Evolutionary conservation across 2,329 filamentous ascomycete species (phyloP), one percentile per base, ranked within the genome.

Genomic region (Epichloe typhina): DNA sequence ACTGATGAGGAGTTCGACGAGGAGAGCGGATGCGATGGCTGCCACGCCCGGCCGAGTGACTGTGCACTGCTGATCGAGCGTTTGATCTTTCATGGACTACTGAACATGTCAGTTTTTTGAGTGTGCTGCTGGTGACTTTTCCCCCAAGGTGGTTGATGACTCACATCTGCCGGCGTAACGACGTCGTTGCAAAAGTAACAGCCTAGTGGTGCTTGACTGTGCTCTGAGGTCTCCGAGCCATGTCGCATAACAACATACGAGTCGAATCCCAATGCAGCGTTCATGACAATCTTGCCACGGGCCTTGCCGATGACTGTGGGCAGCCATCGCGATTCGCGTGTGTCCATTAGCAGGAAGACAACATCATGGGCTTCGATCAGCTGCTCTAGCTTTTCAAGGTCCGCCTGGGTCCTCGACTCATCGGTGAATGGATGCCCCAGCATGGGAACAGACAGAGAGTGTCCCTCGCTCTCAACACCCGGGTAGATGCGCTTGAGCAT

Each of bases 111-210:
- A 26, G 36, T 39, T 13, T 43, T 15, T 7, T 23, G 12, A 9
- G 33, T 33, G 36, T 13, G 13, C n/a, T 33, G 31, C 9, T 13
- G 8, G 8, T 49, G 46, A 33, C 23, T 33, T 33, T 26, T 7
- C 23, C 23, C 7, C 37, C 1, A 21, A 40, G 5, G 43, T 17
- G 11, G 7, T 35, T 2, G n/a, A 13, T 13, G 41, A 76, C 84
- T 80, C 72, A 95, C 90, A 70, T 97, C 88, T 55, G 84, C 84
- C 21, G 93, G 93, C 6, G 91, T 88, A 47, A 97, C 91, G 26
- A 98, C 91, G 64, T 98, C 93, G 61, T 95, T 97, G 70, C 93
- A 98, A 68, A 97, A 98, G 66, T 98, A 98, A 68, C 93, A 98
- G 9, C 93, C 93, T 26, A 97, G 74, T 26, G 87, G 81, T 48